Evolutionary conservation across 2,329 filamentous ascomycete genomes (phyloP).

Genomic region (Ceratocystis diversiconidia): DNA sequence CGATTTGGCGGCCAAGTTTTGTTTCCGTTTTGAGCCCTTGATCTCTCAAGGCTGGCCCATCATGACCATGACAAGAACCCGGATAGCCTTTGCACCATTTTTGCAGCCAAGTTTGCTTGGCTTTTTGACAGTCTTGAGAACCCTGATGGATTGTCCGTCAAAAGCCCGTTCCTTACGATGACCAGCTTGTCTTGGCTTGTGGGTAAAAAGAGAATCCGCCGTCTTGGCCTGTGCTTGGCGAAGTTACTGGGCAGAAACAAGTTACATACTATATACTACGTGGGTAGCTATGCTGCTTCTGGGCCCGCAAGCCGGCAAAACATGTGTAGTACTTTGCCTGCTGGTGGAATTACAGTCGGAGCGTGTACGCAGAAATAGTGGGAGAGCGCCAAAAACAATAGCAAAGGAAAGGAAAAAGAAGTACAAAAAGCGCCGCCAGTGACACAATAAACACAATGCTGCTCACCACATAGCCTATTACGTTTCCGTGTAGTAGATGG

Average conservation of each 20-base stretch:
- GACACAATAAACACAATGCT: neutral
- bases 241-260: neutral
- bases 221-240: constrained; percentile 3
- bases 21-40: neutral
- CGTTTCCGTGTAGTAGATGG: neutral
- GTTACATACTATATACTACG: neutral
- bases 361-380: neutral
- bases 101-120: neutral
- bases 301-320: neutral
- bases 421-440: neutral
- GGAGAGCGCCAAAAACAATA: neutral
- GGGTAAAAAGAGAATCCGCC: constrained; percentile 4
- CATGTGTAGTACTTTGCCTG: neutral
- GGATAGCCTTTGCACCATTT: constrained; percentile 7
- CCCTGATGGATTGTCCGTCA: constrained; percentile 4
- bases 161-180: constrained; percentile 4
- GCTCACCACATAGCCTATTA: neutral
- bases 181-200: constrained; percentile 2
- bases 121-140: constrained; percentile 2
- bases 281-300: neutral
- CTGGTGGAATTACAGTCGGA: neutral
- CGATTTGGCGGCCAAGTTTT: neutral
- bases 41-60: neutral
- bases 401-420: neutral
- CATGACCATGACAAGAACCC: constrained; percentile 2